Evolutionary conservation across 129 eudicot genomes (phyloP), one percentile per base, ranked within the genome.

Genomic region (Flaveria bidentis): DNA sequence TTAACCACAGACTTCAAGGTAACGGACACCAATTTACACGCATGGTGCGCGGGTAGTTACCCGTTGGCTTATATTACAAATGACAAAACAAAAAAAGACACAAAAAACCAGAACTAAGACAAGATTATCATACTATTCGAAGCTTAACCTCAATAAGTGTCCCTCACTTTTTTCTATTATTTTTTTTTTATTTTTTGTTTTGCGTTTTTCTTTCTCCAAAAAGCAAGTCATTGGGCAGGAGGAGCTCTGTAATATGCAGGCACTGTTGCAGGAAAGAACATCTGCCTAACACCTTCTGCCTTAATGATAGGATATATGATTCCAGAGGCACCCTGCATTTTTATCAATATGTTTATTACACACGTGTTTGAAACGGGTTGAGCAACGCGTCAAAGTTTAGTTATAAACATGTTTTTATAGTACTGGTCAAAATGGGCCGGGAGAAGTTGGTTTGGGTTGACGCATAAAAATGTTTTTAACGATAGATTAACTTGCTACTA

Each of bases 281-380:
- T 92, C 56, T 92, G 95, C 77, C 97, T 82, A 62, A 92, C 86
- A 39, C 97, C 97, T 84, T 92, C 97, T 1, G 97, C 96, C 81
- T 85, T 92, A 45, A 92, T 89, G 33, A 92, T 92, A 0, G 97
- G 97, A 77, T 85, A 87, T 33, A 92, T 92, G 47, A 92, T 92
- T 57, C 88, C 95, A 8, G 96, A 92, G 5, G 97, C 97, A 76
- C 88, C 67, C 97, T 92, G 89, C 76, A 78, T 36, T 18, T 12
- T 60, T 42, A 33, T 67, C 61, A 62, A 61, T 25, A 61, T 26
- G 67, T 60, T 60, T 60, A 25, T 57, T 9, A 36, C 41, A 36
- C 8, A 0, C 41, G 7, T 5, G 41, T 36, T 36, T 36, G 25
- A 22, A 22, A 23, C 65, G 4, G 13, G 13, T 55, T 55, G 26